phyloP scores from a whole-genome alignment of 768 basidiomycete species.

The Cystofilobasidium capitatum region DNA sequence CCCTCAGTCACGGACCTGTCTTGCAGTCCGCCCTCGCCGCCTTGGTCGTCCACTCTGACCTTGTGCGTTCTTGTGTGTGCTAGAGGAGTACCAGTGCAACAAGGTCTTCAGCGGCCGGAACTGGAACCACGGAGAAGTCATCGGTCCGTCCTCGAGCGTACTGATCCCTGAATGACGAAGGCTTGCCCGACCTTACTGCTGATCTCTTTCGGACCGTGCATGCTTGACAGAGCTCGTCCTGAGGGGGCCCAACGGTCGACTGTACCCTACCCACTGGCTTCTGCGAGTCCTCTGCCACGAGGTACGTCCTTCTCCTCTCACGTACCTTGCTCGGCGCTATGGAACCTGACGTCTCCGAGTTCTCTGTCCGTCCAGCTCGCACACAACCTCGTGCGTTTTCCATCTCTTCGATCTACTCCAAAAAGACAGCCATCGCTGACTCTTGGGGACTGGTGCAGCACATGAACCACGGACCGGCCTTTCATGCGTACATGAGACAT shows the following conservation, averaged over 20 bases:
- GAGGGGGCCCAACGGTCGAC: background rate
- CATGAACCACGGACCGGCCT: constrained; percentile 1
- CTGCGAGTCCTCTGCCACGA: background rate
- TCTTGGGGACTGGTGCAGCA: background rate
- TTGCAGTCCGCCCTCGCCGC: background rate
- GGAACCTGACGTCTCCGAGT: too few relatives aligned
- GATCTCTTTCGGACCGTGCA: background rate
- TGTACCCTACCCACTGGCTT: background rate
- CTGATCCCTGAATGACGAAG: too few relatives aligned
- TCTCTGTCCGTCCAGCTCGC: background rate
- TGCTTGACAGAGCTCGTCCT: constrained; percentile 5
- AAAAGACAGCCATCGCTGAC: background rate
- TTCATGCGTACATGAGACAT: background rate
- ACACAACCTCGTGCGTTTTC: background rate
- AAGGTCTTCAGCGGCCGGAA: background rate
- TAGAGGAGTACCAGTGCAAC: constrained; percentile 7
- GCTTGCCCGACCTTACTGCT: too few relatives aligned
- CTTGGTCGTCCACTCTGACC: background rate
- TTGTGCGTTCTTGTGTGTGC: background rate
- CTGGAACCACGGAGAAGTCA: constrained; percentile 3
- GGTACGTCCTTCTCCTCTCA: background rate
- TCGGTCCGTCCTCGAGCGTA: background rate
- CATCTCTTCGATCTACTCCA: background rate
- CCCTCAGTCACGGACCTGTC: background rate
- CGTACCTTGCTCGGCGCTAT: too few relatives aligned